Conservation (phyloP, 129 eudicot genomes). For the Artemisia tridentata region DNA sequence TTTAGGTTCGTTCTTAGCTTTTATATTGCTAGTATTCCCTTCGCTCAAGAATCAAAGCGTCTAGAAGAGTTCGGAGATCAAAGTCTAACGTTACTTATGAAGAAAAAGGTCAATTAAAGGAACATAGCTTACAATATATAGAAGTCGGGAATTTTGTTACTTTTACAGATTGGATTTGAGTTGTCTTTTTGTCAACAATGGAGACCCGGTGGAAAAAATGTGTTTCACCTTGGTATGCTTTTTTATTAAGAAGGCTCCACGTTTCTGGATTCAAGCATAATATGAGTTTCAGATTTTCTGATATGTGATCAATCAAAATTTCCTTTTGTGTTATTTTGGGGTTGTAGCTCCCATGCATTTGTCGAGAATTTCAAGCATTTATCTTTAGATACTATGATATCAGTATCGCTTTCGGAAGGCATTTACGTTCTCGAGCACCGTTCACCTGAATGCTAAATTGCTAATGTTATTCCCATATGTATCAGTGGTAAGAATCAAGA, state of each 20-base stretch:
- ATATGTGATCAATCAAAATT: too few species aligned
- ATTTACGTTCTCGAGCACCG: too few species aligned
- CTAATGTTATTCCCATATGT: too few species aligned
- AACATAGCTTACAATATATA: constrained; percentile 5
- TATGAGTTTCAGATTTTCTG: too few species aligned
- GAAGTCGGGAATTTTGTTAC: constrained; percentile 14
- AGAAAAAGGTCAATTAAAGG: constrained; percentile 16
- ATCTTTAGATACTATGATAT: too few species aligned
- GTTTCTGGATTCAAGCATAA: too few species aligned
- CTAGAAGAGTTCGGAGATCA: background rate
- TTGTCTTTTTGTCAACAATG: constrained; percentile 2
- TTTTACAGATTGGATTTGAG: background rate
- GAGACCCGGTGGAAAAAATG: constrained; percentile 6
- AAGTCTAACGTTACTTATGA: constrained; percentile 1
- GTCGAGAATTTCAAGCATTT: too few species aligned
- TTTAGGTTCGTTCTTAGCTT: constrained; percentile 79
- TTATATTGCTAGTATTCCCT: constrained; percentile 71
- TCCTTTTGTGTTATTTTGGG: background rate
- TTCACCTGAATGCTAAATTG: too few species aligned
- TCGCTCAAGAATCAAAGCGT: constrained; percentile 49
- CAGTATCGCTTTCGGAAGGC: too few species aligned
- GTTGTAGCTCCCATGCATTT: too few species aligned
- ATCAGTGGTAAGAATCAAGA: too few species aligned
- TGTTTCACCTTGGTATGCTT: background rate
- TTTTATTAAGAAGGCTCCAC: background rate